Evolutionary conservation across 2,329 filamentous ascomycete genomes (phyloP), one percentile per base, ranked within the genome.

Genomic region (Fonsecaea monophora): DNA sequence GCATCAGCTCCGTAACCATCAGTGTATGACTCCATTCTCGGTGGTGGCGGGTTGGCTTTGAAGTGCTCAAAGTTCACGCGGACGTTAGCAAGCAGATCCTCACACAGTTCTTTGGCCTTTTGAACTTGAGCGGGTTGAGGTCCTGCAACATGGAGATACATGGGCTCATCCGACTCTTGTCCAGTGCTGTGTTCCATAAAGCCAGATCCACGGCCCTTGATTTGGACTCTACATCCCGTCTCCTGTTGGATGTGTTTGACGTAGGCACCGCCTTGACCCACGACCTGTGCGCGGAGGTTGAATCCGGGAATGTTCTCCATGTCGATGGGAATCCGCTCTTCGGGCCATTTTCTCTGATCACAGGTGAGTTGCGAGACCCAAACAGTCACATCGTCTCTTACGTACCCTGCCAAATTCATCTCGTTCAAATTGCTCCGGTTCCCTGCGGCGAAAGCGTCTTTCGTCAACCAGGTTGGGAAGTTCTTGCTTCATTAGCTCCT

Each of bases 231-330:
- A 78, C 95, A 98, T 69, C 92, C 87, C 13, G 95, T 98, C 79
- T 97, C 93, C 76, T 94, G 89, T 80, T 98, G 95, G 71, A 99
- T 98, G 76, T 97, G 94, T 80, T 99, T 99, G 68, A 99, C 95
- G 76, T 98, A 97, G 53, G 92, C 91, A 67, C 95, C 95, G 37
- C 93, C 93, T 73, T 94, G 91, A 58, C 95, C 95, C 62, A 99
- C 95, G 55, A 99, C 94, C 77, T 98, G 94, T 60, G 95, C 95
- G 70, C 95, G 91, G 56, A 99, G 84, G 76, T 99, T 99, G 82
- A 99, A 99, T 21, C 95, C 95, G 30, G 90, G 92, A 61, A 98
- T 88, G 0, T 94, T 92, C 73, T 98, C 95, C 65, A 99, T 88
- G 69, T 89, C 88, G 73, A 99, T 94, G 1, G 92, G 90, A 58